Conservation (phyloP, 2,329 filamentous ascomycete species). For the Trichoderma sp. region DNA sequence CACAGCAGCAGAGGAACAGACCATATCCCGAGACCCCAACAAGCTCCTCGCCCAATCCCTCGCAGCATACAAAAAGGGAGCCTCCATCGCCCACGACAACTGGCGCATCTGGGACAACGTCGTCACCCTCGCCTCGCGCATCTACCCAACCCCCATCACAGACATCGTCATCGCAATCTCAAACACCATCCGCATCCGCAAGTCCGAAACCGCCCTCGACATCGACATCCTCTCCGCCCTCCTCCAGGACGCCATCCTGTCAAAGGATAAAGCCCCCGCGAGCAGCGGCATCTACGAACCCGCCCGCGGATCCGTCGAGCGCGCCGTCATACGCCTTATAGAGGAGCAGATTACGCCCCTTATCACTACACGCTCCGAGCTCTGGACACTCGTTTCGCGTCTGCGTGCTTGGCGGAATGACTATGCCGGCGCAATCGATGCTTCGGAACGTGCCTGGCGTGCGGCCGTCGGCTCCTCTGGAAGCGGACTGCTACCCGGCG, state of each 20-base stretch:
- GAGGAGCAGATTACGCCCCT: constrained; percentile 76
- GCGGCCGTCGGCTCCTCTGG: constrained; percentile 58
- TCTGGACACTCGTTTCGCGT: constrained; percentile 75
- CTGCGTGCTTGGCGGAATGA: constrained; percentile 73
- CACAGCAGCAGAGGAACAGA: constrained; percentile 29
- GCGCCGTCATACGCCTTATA: constrained; percentile 69
- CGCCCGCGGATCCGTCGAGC: constrained; percentile 59
- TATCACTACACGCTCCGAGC: constrained; percentile 74
- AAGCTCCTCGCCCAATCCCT: constrained; percentile 73
- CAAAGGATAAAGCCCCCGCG: constrained; percentile 36
- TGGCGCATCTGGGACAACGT: constrained; percentile 98
- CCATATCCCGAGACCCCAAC: constrained; percentile 50
- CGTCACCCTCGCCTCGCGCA: constrained; percentile 78
- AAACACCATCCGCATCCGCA: constrained; percentile 74
- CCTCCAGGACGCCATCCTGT: constrained; percentile 67
- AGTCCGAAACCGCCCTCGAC: constrained; percentile 79
- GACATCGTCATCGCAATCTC: constrained; percentile 77
- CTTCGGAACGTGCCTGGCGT: constrained; percentile 88
- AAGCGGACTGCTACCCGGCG: constrained; percentile 46
- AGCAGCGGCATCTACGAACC: constrained; percentile 36
- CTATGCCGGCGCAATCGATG: constrained; percentile 72
- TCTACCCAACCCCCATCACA: constrained; percentile 70
- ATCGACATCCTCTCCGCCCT: constrained; percentile 69
- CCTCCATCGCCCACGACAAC: constrained; percentile 79
- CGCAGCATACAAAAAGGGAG: constrained; percentile 82